phyloP scores from a whole-genome alignment of 2,329 filamentous ascomycete genomes.

The Coniochaeta hoffmannii region DNA sequence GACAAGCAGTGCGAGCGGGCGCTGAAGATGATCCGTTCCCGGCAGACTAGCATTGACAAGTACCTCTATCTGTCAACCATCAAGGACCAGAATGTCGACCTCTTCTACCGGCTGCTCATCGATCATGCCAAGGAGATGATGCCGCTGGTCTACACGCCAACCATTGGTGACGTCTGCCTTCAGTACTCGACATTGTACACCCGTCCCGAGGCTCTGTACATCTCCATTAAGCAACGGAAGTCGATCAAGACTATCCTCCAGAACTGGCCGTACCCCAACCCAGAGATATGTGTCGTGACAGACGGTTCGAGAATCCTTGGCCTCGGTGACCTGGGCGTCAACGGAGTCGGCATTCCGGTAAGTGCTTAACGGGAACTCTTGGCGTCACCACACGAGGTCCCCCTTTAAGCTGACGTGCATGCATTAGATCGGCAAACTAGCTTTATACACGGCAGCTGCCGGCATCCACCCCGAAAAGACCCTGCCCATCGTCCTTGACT shows the following conservation, averaged over 20 bases:
- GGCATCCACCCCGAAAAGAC: constrained; percentile 88
- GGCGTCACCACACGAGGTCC: not conserved
- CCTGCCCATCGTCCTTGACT: constrained; percentile 62
- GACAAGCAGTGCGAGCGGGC: constrained; percentile 57
- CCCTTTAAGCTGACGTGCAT: constrained; percentile 18
- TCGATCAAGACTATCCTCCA: constrained; percentile 80
- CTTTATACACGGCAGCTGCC: constrained; percentile 90
- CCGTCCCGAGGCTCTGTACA: constrained; percentile 89
- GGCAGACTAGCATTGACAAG: constrained; percentile 67
- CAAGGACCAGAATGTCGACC: constrained; percentile 68
- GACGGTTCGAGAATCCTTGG: constrained; percentile 91
- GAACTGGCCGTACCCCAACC: constrained; percentile 86
- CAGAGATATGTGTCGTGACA: constrained; percentile 94
- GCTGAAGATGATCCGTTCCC: constrained; percentile 66
- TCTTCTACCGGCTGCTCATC: constrained; percentile 77
- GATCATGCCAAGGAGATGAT: constrained; percentile 72
- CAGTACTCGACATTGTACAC: constrained; percentile 96
- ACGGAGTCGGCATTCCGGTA: constrained; percentile 94
- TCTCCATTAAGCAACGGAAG: constrained; percentile 90
- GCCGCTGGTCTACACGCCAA: constrained; percentile 80
- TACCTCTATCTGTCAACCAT: constrained; percentile 74
- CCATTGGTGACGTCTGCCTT: constrained; percentile 91
- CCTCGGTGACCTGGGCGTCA: constrained; percentile 90
- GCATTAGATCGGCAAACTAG: constrained; percentile 75
- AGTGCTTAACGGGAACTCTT: constrained; percentile 23